Base-by-base conservation (phyloP, 2,329 filamentous ascomycete genomes). In the Botryotinia calthae region DNA sequence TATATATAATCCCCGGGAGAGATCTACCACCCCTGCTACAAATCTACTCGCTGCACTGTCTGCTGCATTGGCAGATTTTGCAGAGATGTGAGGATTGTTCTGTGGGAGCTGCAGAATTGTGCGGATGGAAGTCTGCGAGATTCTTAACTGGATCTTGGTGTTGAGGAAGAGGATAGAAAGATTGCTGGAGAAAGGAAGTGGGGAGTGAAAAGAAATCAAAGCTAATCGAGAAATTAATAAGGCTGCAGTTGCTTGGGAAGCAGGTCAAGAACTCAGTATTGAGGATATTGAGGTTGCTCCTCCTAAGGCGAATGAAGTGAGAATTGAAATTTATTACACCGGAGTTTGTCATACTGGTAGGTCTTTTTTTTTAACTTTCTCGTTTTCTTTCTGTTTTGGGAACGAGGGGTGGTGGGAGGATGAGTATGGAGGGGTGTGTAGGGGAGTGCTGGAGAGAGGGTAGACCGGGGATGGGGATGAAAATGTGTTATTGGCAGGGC, bases 181-280 rank as follows among this genome's bases (percentile, higher is more conserved):
- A 5, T 25, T 34, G 22, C 22, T 16, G 14, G n/a, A n/a, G 34
- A 16, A 25, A 16, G 22, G 6, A 10, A 25, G 14, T 9, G 10
- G 5, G 20, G 64, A 25, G 44, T n/a, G 34, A 6, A 25, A 22
- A 34, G 4, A 7, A 58, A 31, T 16, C 9, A 48, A 71, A 40
- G 68, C 25, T 44, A 46, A 73, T 70, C 6, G n/a, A 28, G 72
- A 58, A 76, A 48, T 40, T 40, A 69, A 76, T 78, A 90, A 90
- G 91, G 96, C 96, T 78, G 96, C 96, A 80, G 92, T 99, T 76
- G 96, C 96, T 82, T 99, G 96, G 96, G 95, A 95, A 84, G 94
- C 96, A 65, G 95, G 93, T 82, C 93, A 97, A 86, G 91, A 93
- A 78, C 89, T 99, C 77, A 90, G 87, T 79, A 88, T 98, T 78